Base-by-base conservation (phyloP, 805 yeast species). In the Novakomyces olei region DNA sequence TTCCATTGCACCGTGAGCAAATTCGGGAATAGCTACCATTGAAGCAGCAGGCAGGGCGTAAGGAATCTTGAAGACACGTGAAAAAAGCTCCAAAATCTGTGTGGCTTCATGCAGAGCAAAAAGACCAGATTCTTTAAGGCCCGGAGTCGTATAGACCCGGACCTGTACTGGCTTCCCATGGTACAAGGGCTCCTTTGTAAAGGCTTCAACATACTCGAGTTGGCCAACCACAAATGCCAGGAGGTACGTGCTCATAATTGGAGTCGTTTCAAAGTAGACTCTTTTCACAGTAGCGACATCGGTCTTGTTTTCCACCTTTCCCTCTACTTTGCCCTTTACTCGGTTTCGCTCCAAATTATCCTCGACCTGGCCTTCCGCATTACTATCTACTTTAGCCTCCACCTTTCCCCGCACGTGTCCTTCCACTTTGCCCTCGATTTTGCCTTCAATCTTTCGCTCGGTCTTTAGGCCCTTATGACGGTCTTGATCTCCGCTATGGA, bases 1-100 rank as follows among this genome's bases (percentile, higher is more conserved):
- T 55, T 77, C 92, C 92, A 77, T 77, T 30, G 92, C 92, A 45
- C 88, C 88, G 15, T 81, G 81, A 23, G 77, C 60, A 51, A 76
- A 77, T 53, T 75, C 88, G 45, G 74, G 85, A 39, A 74, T 73
- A 15, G 83, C 85, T 35, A 76, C 76, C 58, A 73, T 66, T 49
- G 77, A 88, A 58, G 72, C 64, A 54, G 77, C 77, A 33, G 88
- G 88, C 45, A 77, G 60, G 20, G 77, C 78, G 50, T 76, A 77
- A 37, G 73, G 66, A 41, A 77, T 73, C 36, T 69, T 80, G 49
- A 77, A 77, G 17, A 42, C 34, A 27, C 19, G 14, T 42, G 75
- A 81, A 48, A 73, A 77, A 54, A 72, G 75, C 34, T 61, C 69
- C 49, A 77, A 63, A 23, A 81, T 71, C 51, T 70, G 70, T 15